Conservation (phyloP, 805 yeast species). For the Saccharomycopsis amapae region DNA sequence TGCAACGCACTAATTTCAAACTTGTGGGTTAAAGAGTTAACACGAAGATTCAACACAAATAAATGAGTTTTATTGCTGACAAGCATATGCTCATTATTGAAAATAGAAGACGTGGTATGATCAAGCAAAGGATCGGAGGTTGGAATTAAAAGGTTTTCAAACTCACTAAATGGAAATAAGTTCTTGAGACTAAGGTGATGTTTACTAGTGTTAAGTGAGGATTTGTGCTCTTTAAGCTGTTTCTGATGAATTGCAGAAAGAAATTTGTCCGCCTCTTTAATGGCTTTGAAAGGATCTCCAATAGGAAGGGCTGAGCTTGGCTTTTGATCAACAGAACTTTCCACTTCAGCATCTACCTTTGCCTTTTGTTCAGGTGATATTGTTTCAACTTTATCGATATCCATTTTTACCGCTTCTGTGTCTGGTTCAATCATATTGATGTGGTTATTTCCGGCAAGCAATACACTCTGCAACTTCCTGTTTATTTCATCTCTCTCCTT, state of each 20-base stretch:
- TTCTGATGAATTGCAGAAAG: conserved; percentile 17
- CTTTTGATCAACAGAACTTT: neutral
- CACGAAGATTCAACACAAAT: conserved; percentile 14
- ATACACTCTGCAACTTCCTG: conserved; percentile 42
- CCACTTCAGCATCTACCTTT: neutral
- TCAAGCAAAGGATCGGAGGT: conserved; percentile 3
- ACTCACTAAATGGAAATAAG: conserved; percentile 11
- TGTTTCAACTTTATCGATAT: neutral
- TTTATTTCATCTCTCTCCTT: conserved; percentile 70
- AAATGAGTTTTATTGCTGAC: conserved; percentile 13
- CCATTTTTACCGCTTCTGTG: neutral
- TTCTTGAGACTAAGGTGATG: conserved; percentile 9
- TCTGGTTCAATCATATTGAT: neutral
- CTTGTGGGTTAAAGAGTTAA: conserved; percentile 10
- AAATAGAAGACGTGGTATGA: conserved; percentile 4
- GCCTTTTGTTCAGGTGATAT: neutral
- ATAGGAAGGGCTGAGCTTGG: neutral
- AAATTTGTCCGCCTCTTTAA: conserved; percentile 19
- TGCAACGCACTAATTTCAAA: conserved; percentile 7
- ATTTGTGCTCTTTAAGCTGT: conserved; percentile 20
- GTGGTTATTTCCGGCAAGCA: conserved; percentile 9
- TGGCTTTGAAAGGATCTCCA: conserved; percentile 7
- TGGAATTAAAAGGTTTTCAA: conserved; percentile 9
- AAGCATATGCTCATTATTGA: conserved; percentile 14
- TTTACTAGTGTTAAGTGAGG: conserved; percentile 15